Percentiles rank a stretch among this genome's conserved stretches.
These are phyloP conservation scores for Vicia sativa DNA, from an alignment of 306 rosid genomes.

Conservation along the genomic window DNA sequence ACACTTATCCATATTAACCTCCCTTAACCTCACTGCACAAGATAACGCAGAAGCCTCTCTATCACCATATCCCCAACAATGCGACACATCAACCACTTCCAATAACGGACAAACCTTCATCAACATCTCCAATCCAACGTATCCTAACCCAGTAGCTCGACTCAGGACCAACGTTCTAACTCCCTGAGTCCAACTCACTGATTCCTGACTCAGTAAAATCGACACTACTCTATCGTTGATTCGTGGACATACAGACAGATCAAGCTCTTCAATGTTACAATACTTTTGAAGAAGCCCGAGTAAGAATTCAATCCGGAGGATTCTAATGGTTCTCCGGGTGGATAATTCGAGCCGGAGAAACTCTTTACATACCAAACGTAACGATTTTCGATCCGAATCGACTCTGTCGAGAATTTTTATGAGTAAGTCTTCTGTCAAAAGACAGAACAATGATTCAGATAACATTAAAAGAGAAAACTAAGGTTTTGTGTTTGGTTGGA, in stretches of 20 bases:
- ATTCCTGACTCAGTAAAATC: slow-evolving; percentile 42
- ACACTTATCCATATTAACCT: slow-evolving; percentile 64
- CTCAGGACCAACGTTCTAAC: slow-evolving; percentile 49
- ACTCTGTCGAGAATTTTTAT: slow-evolving; percentile 41
- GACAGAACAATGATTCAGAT: slow-evolving; percentile 41
- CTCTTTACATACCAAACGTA: slow-evolving; percentile 62
- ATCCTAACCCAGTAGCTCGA: slow-evolving; percentile 58
- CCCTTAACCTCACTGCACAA: slow-evolving; percentile 48
- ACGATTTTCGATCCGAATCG: slow-evolving; percentile 47
- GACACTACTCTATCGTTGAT: slow-evolving; percentile 49
- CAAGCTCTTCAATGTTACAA: slow-evolving; percentile 47
- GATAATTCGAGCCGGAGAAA: slow-evolving; percentile 50
- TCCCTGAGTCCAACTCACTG: slow-evolving; percentile 50
- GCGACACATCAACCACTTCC: slow-evolving; percentile 57
- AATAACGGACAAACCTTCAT: slow-evolving; percentile 49
- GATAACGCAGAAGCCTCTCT: slow-evolving; percentile 65
- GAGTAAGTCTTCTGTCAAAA: slow-evolving; percentile 57
- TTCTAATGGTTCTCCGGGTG: slow-evolving; percentile 43
- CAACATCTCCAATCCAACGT: slow-evolving; percentile 51
- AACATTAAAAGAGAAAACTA: slow-evolving; percentile 15
- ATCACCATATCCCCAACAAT: slow-evolving; percentile 59
- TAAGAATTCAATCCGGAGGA: slow-evolving; percentile 61
- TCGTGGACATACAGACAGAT: slow-evolving; percentile 61
- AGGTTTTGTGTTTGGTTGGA: neutral
- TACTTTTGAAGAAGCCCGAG: slow-evolving; percentile 39